Percentiles rank a stretch among this genome's conserved stretches.
Evolutionary conservation across 495 filamentous ascomycete genomes (phyloP).

Genomic region (Tuber indicum): DNA sequence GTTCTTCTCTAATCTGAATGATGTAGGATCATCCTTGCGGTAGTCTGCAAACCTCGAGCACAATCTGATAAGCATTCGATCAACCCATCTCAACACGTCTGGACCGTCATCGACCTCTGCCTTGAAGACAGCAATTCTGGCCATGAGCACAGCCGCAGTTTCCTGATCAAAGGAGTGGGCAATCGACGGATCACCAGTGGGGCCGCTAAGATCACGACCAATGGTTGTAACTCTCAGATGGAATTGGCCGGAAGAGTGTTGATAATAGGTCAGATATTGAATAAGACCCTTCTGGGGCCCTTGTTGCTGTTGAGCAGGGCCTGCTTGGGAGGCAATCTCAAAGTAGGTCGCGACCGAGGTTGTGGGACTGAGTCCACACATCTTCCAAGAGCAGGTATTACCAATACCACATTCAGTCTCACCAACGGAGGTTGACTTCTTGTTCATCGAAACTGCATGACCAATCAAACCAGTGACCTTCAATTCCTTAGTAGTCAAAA

Average conservation of each 20-base stretch:
- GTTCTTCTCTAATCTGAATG: slow-evolving; percentile 97
- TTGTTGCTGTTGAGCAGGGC: slow-evolving; percentile 76
- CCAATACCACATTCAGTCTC: slow-evolving; percentile 98
- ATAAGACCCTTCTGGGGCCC: slow-evolving; percentile 90
- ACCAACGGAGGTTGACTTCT: slow-evolving; percentile 93
- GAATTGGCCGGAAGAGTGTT: slow-evolving; percentile 92
- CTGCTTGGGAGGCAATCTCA: slow-evolving; percentile 91
- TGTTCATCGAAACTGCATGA: slow-evolving; percentile 92
- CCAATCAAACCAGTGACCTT: slow-evolving; percentile 98
- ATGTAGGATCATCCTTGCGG: slow-evolving; percentile 94
- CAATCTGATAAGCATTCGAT: slow-evolving; percentile 94
- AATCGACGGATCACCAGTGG: slow-evolving; percentile 92
- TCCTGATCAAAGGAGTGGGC: slow-evolving; percentile 98
- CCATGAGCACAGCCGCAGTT: slow-evolving; percentile 96
- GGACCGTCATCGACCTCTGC: slow-evolving; percentile 98
- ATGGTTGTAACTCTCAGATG: slow-evolving; percentile 94
- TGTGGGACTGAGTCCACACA: slow-evolving; percentile 93
- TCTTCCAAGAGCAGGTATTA: slow-evolving; percentile 99
- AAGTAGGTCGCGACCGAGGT: slow-evolving; percentile 96
- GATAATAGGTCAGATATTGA: slow-evolving; percentile 98
- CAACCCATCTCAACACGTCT: slow-evolving; percentile 98
- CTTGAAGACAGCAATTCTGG: slow-evolving; percentile 96
- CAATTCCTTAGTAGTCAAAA: slow-evolving; percentile 93
- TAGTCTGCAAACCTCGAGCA: slow-evolving; percentile 98
- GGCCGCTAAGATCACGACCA: slow-evolving; percentile 82